Percentiles rank a stretch among this genome's conserved stretches.
phyloP scores from a whole-genome alignment of 139 green algal genomes.

The Chlorella sorokiniana region DNA sequence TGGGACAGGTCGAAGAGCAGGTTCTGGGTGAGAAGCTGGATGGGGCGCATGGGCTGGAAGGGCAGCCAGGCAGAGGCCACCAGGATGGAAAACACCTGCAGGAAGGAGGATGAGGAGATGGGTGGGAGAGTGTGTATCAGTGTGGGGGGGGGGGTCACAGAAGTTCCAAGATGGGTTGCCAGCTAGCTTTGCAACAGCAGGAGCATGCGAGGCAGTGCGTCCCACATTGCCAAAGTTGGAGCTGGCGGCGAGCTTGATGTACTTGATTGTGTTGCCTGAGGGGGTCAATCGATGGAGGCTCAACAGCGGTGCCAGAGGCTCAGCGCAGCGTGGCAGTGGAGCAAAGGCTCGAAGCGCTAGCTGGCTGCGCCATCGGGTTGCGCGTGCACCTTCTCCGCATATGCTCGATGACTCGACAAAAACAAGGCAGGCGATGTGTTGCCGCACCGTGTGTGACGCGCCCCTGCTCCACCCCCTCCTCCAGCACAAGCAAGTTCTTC shows the following conservation, averaged over 20 bases:
- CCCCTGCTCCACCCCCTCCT: conserved; percentile 27
- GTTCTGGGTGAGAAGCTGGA: conserved; percentile 46
- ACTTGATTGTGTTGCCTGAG: conserved; percentile 44
- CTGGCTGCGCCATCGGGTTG: too few species aligned
- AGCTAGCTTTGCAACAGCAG: neutral
- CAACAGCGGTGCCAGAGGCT: neutral
- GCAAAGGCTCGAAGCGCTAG: too few species aligned
- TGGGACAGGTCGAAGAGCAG: conserved; percentile 46
- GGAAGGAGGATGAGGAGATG: too few species aligned
- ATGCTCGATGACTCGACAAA: too few species aligned
- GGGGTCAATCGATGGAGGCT: neutral
- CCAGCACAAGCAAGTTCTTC: conserved; percentile 39
- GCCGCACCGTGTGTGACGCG: conserved; percentile 32
- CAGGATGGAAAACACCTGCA: conserved; percentile 36
- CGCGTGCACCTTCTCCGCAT: too few species aligned
- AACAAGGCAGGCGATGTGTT: too few species aligned
- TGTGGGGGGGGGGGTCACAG: too few species aligned
- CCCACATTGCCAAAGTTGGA: conserved; percentile 41
- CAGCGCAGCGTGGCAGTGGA: too few species aligned
- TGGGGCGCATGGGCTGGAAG: conserved; percentile 38
- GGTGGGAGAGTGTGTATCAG: too few species aligned
- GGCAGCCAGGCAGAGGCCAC: conserved; percentile 33
- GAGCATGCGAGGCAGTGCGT: neutral
- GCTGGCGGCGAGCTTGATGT: conserved; percentile 42
- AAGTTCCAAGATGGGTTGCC: too few species aligned